Percentiles rank a stretch among this genome's conserved stretches.
Evolutionary conservation across 225 moss, liverwort and hornwort genomes (phyloP).

Genomic region (Sphagnum tenellum): DNA sequence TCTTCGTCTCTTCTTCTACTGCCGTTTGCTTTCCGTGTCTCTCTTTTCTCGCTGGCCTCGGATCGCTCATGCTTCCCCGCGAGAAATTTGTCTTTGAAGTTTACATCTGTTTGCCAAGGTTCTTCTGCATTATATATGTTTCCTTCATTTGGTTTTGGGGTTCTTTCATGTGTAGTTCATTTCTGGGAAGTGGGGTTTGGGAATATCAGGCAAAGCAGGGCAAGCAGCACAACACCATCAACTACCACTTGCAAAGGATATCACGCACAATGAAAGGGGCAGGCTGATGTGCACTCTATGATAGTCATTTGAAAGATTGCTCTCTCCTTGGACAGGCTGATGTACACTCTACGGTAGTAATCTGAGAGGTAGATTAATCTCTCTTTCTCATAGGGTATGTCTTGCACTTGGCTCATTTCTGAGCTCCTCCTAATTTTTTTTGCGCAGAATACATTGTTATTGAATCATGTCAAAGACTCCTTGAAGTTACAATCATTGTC

Average conservation of each 20-base stretch:
- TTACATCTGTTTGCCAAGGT: neutral
- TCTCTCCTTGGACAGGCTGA: no score
- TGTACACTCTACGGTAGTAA: no score
- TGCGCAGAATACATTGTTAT: no score
- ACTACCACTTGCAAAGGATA: conserved; percentile 94
- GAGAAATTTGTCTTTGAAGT: neutral
- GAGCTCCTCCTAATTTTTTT: no score
- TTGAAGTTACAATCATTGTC: no score
- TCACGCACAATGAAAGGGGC: conserved; percentile 69
- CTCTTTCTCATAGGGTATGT: no score
- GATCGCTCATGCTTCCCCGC: neutral
- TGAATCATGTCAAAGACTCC: no score
- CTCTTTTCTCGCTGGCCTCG: neutral
- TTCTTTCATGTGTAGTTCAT: neutral
- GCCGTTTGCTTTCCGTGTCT: no score
- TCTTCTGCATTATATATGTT: neutral
- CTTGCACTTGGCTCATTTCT: no score
- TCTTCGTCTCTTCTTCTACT: neutral
- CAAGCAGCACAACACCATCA: conserved; percentile 78
- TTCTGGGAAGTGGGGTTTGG: neutral
- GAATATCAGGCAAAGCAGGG: conserved; percentile 68
- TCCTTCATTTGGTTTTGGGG: neutral
- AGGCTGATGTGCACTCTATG: neutral
- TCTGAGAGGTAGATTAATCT: no score
- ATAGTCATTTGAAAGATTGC: no score